Evolutionary conservation across 805 yeast genomes (phyloP).

Genomic region (Starmerella vaccinii): DNA sequence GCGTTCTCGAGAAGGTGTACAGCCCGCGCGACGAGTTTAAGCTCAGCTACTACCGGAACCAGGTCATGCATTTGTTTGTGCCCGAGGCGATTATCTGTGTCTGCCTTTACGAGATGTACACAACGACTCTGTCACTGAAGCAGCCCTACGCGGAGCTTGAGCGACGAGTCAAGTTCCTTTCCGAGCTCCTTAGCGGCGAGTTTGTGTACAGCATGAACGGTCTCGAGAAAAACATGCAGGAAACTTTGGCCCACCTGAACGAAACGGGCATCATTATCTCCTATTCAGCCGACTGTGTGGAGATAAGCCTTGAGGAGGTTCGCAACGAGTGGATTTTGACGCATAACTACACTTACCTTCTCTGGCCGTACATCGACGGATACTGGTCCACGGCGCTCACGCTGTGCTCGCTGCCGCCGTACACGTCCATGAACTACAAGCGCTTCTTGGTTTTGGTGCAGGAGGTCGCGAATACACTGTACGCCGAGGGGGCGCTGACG

Average conservation of each 20-base stretch:
- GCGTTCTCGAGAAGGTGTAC: constrained; percentile 33
- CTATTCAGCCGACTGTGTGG: constrained; percentile 17
- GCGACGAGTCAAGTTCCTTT: constrained; percentile 30
- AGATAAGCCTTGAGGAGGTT: constrained; percentile 18
- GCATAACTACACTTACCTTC: constrained; percentile 35
- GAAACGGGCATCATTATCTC: constrained; percentile 28
- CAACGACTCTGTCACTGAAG: constrained; percentile 18
- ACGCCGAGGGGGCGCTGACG: constrained; percentile 34
- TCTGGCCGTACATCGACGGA: constrained; percentile 39
- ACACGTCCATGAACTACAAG: constrained; percentile 24
- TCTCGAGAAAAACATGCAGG: constrained; percentile 28
- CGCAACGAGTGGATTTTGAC: constrained; percentile 28
- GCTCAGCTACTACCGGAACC: constrained; percentile 48
- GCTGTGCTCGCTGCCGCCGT: constrained; percentile 30
- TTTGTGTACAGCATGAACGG: constrained; percentile 33
- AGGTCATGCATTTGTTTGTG: constrained; percentile 45
- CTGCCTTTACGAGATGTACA: constrained; percentile 30
- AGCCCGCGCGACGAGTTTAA: constrained; percentile 43
- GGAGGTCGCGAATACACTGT: constrained; percentile 35
- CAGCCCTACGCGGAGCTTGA: constrained; percentile 27
- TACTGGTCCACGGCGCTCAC: constrained; percentile 35
- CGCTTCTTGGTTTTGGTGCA: constrained; percentile 32
- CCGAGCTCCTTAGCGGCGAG: constrained; percentile 33
- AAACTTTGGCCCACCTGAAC: constrained; percentile 27
- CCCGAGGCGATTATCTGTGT: constrained; percentile 42